Percentiles rank a stretch among this genome's conserved stretches.
Conservation (phyloP, 2,329 filamentous ascomycete genomes). For the Gyromitra esculenta region DNA sequence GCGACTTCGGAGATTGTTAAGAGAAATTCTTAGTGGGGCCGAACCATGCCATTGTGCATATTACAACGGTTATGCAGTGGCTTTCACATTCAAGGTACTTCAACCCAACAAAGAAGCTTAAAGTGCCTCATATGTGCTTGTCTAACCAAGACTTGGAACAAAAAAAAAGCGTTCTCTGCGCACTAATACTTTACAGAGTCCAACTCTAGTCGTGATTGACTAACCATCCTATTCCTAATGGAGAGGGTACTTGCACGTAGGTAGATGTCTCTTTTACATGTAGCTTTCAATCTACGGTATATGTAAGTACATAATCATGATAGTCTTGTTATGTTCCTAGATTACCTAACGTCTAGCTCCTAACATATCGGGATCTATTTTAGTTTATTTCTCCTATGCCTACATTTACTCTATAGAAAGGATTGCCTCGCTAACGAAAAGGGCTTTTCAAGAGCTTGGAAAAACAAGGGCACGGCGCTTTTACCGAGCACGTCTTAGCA, state of each 20-base stretch:
- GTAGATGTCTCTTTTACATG: background rate
- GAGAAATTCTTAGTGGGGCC: constrained; percentile 10
- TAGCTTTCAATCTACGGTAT: background rate
- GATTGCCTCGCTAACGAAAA: constrained; percentile 13
- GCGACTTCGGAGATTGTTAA: constrained; percentile 28
- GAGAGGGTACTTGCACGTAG: background rate
- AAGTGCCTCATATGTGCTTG: constrained; percentile 13
- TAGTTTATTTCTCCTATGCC: constrained; percentile 9
- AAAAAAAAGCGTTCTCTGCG: constrained; percentile 1
- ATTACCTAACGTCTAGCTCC: constrained; percentile 30
- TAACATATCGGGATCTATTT: constrained; percentile 25
- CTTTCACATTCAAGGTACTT: constrained; percentile 1
- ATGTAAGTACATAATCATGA: background rate
- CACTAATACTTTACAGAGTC: background rate
- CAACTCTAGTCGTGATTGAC: background rate
- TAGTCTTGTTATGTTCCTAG: constrained; percentile 13
- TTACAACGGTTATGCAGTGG: constrained; percentile 9
- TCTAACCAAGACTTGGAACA: background rate
- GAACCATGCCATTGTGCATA: constrained; percentile 21
- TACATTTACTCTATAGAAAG: constrained; percentile 25
- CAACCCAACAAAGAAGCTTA: constrained; percentile 34
- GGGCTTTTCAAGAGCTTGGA: background rate
- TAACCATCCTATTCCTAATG: background rate
- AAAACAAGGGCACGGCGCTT: constrained; percentile 18
- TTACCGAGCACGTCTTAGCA: constrained; percentile 32